Percentiles rank a stretch among this genome's conserved stretches.
These are phyloP conservation scores for Geotrichum citri-aurantii DNA, from an alignment of 1,139 yeast genomes.

Conservation along the genomic window DNA sequence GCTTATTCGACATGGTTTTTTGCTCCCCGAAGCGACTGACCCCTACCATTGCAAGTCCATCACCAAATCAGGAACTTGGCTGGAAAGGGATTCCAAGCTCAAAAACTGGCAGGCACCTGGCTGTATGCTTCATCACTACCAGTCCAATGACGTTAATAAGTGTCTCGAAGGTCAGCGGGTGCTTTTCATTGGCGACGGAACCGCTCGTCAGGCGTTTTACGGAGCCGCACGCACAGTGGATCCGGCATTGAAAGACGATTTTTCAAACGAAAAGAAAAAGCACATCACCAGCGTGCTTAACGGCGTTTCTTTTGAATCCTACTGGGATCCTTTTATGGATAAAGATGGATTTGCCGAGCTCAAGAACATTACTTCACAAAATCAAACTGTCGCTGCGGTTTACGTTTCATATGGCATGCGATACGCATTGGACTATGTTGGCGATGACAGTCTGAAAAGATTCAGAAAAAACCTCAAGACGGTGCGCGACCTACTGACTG, in stretches of 20 bases:
- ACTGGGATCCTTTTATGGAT: slow-evolving; percentile 27
- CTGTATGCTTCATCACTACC: slow-evolving; percentile 25
- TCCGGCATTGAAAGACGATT: slow-evolving; percentile 18
- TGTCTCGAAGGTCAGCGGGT: slow-evolving; percentile 22
- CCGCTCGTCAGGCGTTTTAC: slow-evolving; percentile 24
- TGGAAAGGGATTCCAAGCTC: slow-evolving; percentile 16
- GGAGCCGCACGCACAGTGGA: slow-evolving; percentile 22
- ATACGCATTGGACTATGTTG: slow-evolving; percentile 21
- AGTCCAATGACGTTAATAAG: slow-evolving; percentile 18
- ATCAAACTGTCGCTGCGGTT: slow-evolving; percentile 18
- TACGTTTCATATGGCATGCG: slow-evolving; percentile 23
- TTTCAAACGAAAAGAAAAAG: slow-evolving; percentile 14
- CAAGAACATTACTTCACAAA: slow-evolving; percentile 11
- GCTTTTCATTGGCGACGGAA: slow-evolving; percentile 26
- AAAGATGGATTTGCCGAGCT: slow-evolving; percentile 17
- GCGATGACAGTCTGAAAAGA: slow-evolving; percentile 16
- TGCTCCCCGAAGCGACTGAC: slow-evolving; percentile 4
- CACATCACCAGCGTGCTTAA: slow-evolving; percentile 13
- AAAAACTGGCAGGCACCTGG: slow-evolving; percentile 26
- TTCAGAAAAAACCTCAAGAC: slow-evolving; percentile 17
- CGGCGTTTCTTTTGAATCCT: slow-evolving; percentile 21
- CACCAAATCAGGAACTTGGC: slow-evolving; percentile 15
- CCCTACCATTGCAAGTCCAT: slow-evolving; percentile 15
- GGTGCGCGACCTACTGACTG: slow-evolving; percentile 13
- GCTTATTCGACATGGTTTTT: not conserved